Evolutionary conservation across 2,329 filamentous ascomycete genomes (phyloP).

Genomic region (Microascus cirrosus): DNA sequence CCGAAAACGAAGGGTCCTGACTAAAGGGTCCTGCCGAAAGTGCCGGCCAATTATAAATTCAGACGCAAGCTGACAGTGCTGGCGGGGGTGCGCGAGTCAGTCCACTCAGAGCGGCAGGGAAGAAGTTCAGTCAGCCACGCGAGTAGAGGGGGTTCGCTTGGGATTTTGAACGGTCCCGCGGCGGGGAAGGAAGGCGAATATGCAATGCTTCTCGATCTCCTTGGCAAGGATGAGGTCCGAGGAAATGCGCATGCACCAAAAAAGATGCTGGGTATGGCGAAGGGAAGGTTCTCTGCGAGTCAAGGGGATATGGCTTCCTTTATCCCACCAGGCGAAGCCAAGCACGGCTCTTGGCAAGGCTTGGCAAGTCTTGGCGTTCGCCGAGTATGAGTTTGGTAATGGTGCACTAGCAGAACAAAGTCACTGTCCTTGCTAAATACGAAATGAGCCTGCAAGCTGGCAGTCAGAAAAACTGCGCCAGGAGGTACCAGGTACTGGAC

Average conservation of each 20-base stretch:
- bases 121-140: neutral
- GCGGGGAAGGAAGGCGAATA: neutral
- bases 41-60: neutral
- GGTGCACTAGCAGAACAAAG: neutral
- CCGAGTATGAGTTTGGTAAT: neutral
- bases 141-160: neutral
- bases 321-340: slow-evolving; percentile 1
- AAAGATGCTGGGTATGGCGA: neutral
- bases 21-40: neutral
- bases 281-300: neutral
- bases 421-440: neutral
- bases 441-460: neutral
- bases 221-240: neutral
- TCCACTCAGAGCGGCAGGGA: neutral
- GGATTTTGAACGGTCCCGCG: neutral
- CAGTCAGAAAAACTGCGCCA: neutral
- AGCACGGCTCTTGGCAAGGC: slow-evolving; percentile 1
- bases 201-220: neutral
- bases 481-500: neutral
- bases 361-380: slow-evolving; percentile 5
- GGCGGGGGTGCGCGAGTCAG: neutral
- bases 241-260: neutral
- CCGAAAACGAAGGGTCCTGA: neutral
- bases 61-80: neutral
- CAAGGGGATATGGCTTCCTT: slow-evolving; percentile 4